Evolutionary conservation across 495 filamentous ascomycete species (phyloP).

Genomic region (Podospora sp.): DNA sequence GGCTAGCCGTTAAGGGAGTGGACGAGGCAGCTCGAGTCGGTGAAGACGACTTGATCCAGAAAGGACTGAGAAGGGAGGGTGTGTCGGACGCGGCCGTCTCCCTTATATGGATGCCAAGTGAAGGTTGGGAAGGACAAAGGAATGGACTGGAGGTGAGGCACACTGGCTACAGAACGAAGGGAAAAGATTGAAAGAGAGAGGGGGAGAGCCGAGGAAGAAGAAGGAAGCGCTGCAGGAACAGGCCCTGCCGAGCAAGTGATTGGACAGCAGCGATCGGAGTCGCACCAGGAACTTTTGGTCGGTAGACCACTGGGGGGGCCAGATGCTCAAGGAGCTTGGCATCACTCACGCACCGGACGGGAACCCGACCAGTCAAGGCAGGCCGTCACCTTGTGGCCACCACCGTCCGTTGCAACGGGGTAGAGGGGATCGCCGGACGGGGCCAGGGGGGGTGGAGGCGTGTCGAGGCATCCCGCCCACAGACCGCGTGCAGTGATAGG

Average conservation of each 20-base stretch:
- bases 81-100: constrained; percentile 24
- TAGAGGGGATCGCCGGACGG: constrained; percentile 29
- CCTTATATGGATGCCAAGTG: constrained; percentile 28
- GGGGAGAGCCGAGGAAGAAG: constrained; percentile 21
- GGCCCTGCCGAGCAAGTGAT: constrained; percentile 16
- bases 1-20: constrained; percentile 41
- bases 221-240: constrained; percentile 30
- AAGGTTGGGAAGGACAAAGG: constrained; percentile 24
- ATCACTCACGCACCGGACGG: constrained; percentile 22
- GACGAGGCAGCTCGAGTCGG: constrained; percentile 36
- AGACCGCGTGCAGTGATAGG: constrained; percentile 26
- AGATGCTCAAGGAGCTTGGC: constrained; percentile 16
- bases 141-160: constrained; percentile 18
- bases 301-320: constrained; percentile 23
- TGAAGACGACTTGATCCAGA: constrained; percentile 15
- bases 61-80: constrained; percentile 9
- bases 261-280: constrained; percentile 19
- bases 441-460: constrained; percentile 10
- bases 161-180: constrained; percentile 24
- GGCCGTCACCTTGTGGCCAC: constrained; percentile 31
- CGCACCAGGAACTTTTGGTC: constrained; percentile 18
- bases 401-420: constrained; percentile 37
- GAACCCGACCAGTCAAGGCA: constrained; percentile 39
- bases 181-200: constrained; percentile 26
- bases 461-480: constrained; percentile 12